These are phyloP conservation scores for Dictyostelium intermedium DNA, from an alignment of 78 protist species.

Conservation along the genomic window DNA sequence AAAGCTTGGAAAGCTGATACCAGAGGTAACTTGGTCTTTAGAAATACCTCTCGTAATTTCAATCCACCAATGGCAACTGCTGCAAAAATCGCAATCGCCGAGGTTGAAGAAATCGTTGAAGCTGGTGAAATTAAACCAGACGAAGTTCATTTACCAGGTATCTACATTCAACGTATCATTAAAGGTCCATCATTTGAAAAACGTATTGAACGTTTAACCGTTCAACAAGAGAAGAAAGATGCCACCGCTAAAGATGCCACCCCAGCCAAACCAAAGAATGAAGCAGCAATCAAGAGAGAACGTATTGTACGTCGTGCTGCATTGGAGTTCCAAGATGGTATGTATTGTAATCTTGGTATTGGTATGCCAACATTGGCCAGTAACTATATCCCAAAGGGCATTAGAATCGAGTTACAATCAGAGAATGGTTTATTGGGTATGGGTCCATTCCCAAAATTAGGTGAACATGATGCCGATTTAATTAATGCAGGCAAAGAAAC, in stretches of 20 bases:
- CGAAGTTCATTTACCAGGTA: constrained; percentile 93
- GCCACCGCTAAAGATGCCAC: neutral
- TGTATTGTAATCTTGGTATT: constrained; percentile 96
- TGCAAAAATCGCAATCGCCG: constrained; percentile 92
- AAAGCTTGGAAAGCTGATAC: constrained; percentile 96
- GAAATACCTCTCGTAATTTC: constrained; percentile 94
- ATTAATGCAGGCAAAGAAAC: constrained; percentile 98
- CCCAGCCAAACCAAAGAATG: constrained; percentile 57
- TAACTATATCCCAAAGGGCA: constrained; percentile 88
- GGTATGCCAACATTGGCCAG: constrained; percentile 97
- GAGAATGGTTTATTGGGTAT: constrained; percentile 98
- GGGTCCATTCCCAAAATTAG: constrained; percentile 92
- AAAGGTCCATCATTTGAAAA: constrained; percentile 84
- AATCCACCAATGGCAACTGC: constrained; percentile 93
- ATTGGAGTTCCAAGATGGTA: constrained; percentile 93
- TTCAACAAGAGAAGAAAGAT: constrained; percentile 43
- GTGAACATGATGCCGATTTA: constrained; percentile 93
- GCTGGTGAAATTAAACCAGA: constrained; percentile 90
- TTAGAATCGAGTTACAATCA: constrained; percentile 88
- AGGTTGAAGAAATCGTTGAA: constrained; percentile 95
- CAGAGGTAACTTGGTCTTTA: constrained; percentile 92
- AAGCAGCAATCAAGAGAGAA: constrained; percentile 82
- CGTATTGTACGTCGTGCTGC: constrained; percentile 95
- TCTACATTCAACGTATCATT: constrained; percentile 91
- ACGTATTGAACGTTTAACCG: constrained; percentile 88